These are phyloP conservation scores for Quercus lobata DNA, from an alignment of 331 rosid species.

Conservation along the genomic window DNA sequence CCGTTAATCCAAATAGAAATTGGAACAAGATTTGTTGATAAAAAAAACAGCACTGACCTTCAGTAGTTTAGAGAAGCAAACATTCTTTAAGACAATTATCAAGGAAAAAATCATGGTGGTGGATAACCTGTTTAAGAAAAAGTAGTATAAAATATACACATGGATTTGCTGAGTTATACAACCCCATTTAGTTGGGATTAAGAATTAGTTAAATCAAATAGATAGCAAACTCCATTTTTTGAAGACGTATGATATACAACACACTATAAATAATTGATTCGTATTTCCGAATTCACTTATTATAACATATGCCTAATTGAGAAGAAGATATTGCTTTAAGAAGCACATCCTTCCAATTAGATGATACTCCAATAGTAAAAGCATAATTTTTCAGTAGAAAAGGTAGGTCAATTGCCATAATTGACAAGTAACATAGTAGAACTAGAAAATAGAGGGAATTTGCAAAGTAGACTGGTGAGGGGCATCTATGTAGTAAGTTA, in stretches of 20 bases:
- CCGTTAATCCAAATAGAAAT: neutral
- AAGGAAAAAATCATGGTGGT: conserved; percentile 85
- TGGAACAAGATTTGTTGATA: neutral
- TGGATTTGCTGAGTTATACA: too few species aligned
- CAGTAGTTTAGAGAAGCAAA: conserved; percentile 80
- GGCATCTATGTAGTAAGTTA: too few species aligned
- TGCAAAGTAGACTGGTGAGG: too few species aligned
- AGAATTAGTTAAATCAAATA: too few species aligned
- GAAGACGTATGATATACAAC: neutral
- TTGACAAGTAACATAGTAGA: conserved; percentile 12
- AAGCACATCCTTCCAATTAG: conserved; percentile 81
- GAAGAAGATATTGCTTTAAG: conserved; percentile 89
- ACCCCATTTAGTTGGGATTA: too few species aligned
- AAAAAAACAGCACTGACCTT: conserved; percentile 46
- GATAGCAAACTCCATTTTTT: too few species aligned
- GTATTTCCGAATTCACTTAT: too few species aligned
- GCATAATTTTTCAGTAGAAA: conserved; percentile 23
- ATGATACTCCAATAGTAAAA: conserved; percentile 58
- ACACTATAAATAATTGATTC: neutral
- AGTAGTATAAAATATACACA: conserved; percentile 14
- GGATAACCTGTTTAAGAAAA: conserved; percentile 73
- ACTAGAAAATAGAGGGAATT: neutral
- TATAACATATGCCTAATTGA: conserved; percentile 67
- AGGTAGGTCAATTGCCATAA: conserved; percentile 1
- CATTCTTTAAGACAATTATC: conserved; percentile 90